Conservation (phyloP, 2,329 filamentous ascomycete genomes). For the Cercospora brassicicola region DNA sequence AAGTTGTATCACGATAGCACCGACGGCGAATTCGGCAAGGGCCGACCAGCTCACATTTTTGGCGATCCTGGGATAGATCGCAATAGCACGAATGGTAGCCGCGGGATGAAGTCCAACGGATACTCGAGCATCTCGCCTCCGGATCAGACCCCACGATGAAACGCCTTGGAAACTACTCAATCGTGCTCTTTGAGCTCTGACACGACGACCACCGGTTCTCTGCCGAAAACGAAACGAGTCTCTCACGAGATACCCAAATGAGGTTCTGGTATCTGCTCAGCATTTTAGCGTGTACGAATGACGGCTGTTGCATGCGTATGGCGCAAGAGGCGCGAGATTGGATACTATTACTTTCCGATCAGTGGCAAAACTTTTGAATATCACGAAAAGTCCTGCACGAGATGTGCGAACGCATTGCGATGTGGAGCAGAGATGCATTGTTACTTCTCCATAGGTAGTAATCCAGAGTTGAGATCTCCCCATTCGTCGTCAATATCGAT, state of each 20-base stretch:
- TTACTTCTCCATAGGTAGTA: background rate
- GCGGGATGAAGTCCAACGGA: slow-evolving; percentile 16
- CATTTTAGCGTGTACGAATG: slow-evolving; percentile 13
- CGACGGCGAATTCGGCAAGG: slow-evolving; percentile 7
- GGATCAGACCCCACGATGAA: background rate
- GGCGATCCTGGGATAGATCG: slow-evolving; percentile 36
- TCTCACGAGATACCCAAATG: slow-evolving; percentile 1
- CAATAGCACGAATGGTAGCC: slow-evolving; percentile 21
- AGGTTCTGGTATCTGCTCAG: slow-evolving; percentile 7
- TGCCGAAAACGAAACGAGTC: background rate
- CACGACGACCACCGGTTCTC: background rate
- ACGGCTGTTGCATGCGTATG: slow-evolving; percentile 3
- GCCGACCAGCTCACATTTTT: slow-evolving; percentile 30
- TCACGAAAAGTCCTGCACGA: background rate
- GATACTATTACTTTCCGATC: background rate
- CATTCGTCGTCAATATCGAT: background rate
- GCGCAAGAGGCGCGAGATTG: background rate
- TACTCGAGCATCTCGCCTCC: slow-evolving; percentile 20
- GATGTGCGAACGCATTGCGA: background rate
- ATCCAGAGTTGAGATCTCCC: background rate
- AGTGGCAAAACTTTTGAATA: background rate
- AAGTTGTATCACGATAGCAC: slow-evolving; percentile 15
- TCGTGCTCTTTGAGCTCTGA: background rate
- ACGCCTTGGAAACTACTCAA: background rate
- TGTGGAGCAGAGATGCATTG: background rate